Conservation (phyloP, 1,139 yeast genomes). For the Diutina catenulata region DNA sequence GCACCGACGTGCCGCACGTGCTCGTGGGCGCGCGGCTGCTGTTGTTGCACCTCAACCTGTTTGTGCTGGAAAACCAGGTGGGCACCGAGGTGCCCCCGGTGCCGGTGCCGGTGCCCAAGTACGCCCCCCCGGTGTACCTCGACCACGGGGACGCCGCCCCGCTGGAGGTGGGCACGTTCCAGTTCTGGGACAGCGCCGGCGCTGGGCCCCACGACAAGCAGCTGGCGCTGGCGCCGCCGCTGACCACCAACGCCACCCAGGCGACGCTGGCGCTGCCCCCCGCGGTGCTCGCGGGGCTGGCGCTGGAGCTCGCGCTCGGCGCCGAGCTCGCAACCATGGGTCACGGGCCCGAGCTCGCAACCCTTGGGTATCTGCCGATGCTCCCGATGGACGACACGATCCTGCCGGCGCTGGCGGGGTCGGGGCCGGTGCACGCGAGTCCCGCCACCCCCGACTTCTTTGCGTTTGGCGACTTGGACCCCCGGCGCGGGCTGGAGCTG, state of each 20-base stretch:
- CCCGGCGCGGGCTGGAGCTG: slow-evolving; percentile 4
- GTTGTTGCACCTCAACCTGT: slow-evolving; percentile 40
- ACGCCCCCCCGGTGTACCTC: no score
- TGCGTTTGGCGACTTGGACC: background rate
- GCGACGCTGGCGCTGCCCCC: slow-evolving; percentile 1
- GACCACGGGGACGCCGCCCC: no score
- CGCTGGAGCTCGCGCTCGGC: background rate
- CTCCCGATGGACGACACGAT: slow-evolving; percentile 1
- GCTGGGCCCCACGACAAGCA: background rate
- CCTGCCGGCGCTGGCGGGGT: background rate
- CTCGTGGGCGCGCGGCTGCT: slow-evolving; percentile 42
- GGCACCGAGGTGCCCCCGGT: background rate
- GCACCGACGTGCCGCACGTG: slow-evolving; percentile 39
- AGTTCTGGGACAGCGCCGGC: slow-evolving; percentile 2
- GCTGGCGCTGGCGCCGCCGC: slow-evolving; percentile 5
- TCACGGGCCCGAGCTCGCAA: background rate
- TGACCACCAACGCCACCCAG: slow-evolving; percentile 4
- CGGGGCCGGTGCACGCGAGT: background rate
- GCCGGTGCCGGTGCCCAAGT: background rate
- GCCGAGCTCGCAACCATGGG: background rate
- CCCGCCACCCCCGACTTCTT: slow-evolving; percentile 2
- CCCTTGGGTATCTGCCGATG: slow-evolving; percentile 1
- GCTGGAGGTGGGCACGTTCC: no score
- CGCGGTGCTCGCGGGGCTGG: background rate
- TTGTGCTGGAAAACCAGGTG: slow-evolving; percentile 29